phyloP scores from a whole-genome alignment of 2,329 filamentous ascomycete genomes.

The Aspergillus sp. region DNA sequence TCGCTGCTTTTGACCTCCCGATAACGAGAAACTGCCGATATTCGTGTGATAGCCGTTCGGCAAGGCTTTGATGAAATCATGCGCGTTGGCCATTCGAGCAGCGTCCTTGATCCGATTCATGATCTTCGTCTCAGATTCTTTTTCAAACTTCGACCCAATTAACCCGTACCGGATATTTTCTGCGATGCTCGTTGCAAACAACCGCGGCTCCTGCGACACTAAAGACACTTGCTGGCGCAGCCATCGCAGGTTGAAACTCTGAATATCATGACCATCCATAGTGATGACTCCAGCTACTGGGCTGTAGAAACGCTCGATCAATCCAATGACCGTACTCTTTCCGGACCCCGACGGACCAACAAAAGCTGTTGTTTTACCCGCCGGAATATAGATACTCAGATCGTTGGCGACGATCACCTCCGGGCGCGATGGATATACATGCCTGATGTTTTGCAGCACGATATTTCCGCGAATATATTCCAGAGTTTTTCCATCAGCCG shows the following conservation, averaged over 20 bases:
- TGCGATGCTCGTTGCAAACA: conserved; percentile 80
- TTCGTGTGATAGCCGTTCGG: conserved; percentile 55
- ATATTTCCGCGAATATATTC: conserved; percentile 32
- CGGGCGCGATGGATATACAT: conserved; percentile 49
- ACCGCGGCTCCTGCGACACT: conserved; percentile 80
- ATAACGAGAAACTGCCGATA: conserved; percentile 14
- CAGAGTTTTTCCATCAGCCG: conserved; percentile 26
- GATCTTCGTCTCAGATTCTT: conserved; percentile 56
- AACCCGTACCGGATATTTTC: conserved; percentile 67
- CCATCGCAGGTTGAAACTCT: conserved; percentile 66
- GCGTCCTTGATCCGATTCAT: conserved; percentile 18
- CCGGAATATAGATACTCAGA: conserved; percentile 45
- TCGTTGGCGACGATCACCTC: conserved; percentile 44
- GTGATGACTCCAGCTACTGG: conserved; percentile 50
- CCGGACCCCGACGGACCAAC: conserved; percentile 56
- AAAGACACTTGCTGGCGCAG: conserved; percentile 65
- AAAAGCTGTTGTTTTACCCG: conserved; percentile 55
- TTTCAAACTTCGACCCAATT: conserved; percentile 66
- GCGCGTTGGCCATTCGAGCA: conserved; percentile 55
- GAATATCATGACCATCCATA: conserved; percentile 73
- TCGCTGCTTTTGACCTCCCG: conserved; percentile 65
- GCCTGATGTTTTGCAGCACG: conserved; percentile 44
- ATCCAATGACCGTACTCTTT: conserved; percentile 45
- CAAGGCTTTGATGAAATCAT: conserved; percentile 73
- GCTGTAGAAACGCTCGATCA: conserved; percentile 60